Evolutionary conservation across 306 rosid species (phyloP).

Genomic region (Oxytropis ochrocephala): DNA sequence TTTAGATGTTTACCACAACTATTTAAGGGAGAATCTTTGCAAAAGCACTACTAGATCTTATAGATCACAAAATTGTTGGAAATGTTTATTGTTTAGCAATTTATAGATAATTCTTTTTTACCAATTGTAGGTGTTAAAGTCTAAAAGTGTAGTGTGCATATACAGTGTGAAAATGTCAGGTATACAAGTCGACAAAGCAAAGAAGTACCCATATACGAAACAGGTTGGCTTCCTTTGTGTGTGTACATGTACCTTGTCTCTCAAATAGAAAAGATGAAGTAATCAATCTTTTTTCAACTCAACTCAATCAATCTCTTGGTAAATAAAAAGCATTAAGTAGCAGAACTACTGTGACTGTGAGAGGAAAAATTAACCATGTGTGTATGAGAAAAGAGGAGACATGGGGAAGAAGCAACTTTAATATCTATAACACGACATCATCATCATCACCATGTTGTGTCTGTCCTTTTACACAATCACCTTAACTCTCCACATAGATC

Average conservation of each 20-base stretch:
- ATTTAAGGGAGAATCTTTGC: conserved; percentile 8
- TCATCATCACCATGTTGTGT: conserved; percentile 21
- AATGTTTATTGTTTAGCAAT: conserved; percentile 24
- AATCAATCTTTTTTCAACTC: background rate
- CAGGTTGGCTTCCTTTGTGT: background rate
- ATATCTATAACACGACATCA: conserved; percentile 9
- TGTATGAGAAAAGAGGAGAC: conserved; percentile 3
- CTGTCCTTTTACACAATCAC: conserved; percentile 28
- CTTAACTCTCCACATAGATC: conserved; percentile 23
- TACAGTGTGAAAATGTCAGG: conserved; percentile 25
- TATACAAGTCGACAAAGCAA: conserved; percentile 24
- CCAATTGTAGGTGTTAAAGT: conserved; percentile 15
- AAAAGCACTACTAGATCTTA: conserved; percentile 3
- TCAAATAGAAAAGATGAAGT: background rate
- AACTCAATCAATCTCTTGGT: no score
- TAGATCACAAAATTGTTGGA: conserved; percentile 15
- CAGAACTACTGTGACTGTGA: background rate
- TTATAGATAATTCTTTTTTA: conserved; percentile 24
- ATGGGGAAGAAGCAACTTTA: conserved; percentile 34
- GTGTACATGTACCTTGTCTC: conserved; percentile 5
- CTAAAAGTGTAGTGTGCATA: conserved; percentile 13
- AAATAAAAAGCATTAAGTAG: no score
- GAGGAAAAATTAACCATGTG: background rate
- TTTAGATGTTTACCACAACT: background rate
- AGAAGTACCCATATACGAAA: background rate